Percentiles rank a stretch among this genome's conserved stretches.
phyloP scores from a whole-genome alignment of 768 basidiomycete species.

The Chalciporus piperatus region DNA sequence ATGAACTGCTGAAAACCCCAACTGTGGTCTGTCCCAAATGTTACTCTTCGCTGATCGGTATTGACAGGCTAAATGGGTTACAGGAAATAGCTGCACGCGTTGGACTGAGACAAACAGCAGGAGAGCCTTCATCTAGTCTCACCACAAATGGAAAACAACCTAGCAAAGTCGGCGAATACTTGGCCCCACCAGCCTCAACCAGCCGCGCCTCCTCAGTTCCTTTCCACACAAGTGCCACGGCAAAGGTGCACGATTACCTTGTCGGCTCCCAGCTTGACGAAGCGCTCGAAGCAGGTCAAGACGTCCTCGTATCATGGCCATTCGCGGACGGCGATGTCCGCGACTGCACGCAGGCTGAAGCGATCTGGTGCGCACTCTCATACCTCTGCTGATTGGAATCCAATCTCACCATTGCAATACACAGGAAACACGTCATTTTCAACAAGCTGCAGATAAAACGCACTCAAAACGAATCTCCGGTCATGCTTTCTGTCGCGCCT shows the following conservation, averaged over 20 bases:
- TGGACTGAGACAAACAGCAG: constrained; percentile 51
- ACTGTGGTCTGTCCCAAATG: constrained; percentile 53
- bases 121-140: constrained; percentile 30
- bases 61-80: constrained; percentile 4
- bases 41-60: background rate
- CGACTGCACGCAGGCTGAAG: constrained; percentile 86
- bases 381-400: background rate
- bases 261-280: constrained; percentile 81
- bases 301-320: constrained; percentile 77
- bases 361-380: constrained; percentile 62
- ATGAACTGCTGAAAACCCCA: constrained; percentile 78
- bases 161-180: constrained; percentile 19
- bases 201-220: constrained; percentile 48
- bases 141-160: constrained; percentile 23
- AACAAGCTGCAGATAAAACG: constrained; percentile 70
- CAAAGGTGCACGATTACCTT: constrained; percentile 73
- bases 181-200: constrained; percentile 40
- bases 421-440: constrained; percentile 85
- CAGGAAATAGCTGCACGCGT: constrained; percentile 83
- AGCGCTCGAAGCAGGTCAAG: constrained; percentile 69
- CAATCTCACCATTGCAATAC: constrained; percentile 5
- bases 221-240: constrained; percentile 40
- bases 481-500: constrained; percentile 67
- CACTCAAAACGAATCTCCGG: constrained; percentile 83
- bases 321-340: constrained; percentile 69